Evolutionary conservation across 2,329 filamentous ascomycete species (phyloP).

Genomic region (Fusarium siculi): DNA sequence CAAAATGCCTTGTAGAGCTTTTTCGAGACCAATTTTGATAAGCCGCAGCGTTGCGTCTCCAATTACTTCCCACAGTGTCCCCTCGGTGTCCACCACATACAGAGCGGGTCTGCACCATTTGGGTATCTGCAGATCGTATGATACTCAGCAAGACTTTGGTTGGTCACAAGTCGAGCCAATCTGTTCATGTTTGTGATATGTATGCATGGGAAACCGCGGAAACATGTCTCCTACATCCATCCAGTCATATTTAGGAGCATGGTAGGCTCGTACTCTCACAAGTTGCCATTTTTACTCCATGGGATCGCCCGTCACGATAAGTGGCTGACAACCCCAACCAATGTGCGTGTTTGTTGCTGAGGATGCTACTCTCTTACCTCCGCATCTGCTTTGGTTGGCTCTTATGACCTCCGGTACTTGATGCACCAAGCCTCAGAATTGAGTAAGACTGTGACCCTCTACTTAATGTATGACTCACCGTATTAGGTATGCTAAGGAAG

Average conservation of each 20-base stretch:
- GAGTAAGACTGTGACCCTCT: neutral
- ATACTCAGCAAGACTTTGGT: fast-evolving
- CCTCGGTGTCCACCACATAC: neutral
- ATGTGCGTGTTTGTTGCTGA: no score
- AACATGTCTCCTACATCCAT: neutral
- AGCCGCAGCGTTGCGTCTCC: neutral
- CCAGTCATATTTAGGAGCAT: neutral
- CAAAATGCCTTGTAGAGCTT: neutral
- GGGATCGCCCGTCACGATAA: fast-evolving
- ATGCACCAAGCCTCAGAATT: fast-evolving
- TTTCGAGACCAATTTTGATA: neutral
- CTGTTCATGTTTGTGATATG: neutral
- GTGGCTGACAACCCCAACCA: no score
- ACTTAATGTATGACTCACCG: neutral
- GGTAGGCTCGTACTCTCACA: fast-evolving
- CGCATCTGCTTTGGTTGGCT: fast-evolving
- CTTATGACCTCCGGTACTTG: fast-evolving
- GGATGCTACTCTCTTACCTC: neutral
- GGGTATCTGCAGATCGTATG: neutral
- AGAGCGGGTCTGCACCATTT: neutral
- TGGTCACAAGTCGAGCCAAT: neutral
- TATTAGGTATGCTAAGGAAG: neutral
- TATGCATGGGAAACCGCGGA: neutral
- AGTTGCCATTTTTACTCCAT: fast-evolving
- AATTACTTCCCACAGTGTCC: neutral